Percentiles rank a stretch among this genome's conserved stretches.
phyloP scores from a whole-genome alignment of 129 eudicot species.

The Arctium minus region DNA sequence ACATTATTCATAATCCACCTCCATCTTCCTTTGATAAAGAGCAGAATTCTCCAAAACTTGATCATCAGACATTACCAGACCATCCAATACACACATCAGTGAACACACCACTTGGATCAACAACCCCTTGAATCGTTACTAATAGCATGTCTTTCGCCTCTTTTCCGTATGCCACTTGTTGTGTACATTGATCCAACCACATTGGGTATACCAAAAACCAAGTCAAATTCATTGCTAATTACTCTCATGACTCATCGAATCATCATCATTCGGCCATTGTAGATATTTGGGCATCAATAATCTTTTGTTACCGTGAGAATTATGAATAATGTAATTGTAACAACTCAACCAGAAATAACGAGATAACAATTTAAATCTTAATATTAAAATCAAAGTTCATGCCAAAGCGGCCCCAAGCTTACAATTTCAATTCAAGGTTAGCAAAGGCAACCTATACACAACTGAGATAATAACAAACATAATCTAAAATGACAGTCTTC shows the following conservation, averaged over 20 bases:
- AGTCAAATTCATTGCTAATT: constrained; percentile 59
- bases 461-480: too few relatives aligned
- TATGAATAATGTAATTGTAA: too few relatives aligned
- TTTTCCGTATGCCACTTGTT: constrained; percentile 80
- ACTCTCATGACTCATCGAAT: constrained; percentile 10
- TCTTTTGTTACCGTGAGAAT: constrained; percentile 18
- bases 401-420: too few relatives aligned
- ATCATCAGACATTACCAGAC: constrained; percentile 98
- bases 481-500: too few relatives aligned
- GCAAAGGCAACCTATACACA: too few relatives aligned
- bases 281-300: constrained; percentile 79
- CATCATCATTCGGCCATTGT: constrained; percentile 68
- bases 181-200: constrained; percentile 91
- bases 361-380: too few relatives aligned
- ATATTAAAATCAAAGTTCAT: too few relatives aligned
- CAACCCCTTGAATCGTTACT: constrained; percentile 90
- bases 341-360: too few relatives aligned
- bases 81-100: constrained; percentile 92
- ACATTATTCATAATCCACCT: constrained; percentile 19
- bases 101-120: constrained; percentile 72
- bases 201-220: constrained; percentile 61
- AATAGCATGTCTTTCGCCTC: constrained; percentile 85
- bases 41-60: constrained; percentile 85
- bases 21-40: constrained; percentile 68
- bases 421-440: too few relatives aligned